Evolutionary conservation across 139 green algal species (phyloP).

Genomic region (Chlamydomonas sphaeroides): DNA sequence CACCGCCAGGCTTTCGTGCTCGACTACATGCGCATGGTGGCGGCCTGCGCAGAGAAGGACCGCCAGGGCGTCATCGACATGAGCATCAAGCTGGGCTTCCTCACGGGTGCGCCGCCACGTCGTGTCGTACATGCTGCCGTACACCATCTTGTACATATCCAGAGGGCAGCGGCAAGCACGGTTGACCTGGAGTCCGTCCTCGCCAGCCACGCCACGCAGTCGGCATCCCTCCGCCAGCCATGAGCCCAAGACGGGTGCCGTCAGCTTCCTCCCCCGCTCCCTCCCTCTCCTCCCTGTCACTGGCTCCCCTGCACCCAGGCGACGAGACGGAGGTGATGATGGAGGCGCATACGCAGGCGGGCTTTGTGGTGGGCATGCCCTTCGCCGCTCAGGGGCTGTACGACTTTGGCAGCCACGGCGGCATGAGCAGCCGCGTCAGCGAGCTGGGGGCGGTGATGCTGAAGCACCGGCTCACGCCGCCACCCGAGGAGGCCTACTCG

Average conservation of each 20-base stretch:
- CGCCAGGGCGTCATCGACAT: constrained; percentile 70
- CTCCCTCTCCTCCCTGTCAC: too few species aligned
- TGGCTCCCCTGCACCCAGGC: constrained; percentile 53
- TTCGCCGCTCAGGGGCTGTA: constrained; percentile 80
- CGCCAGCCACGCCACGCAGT: too few species aligned
- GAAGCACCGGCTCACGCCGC: constrained; percentile 90
- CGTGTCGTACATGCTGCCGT: too few species aligned
- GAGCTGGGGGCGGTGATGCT: constrained; percentile 90
- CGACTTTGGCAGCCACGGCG: constrained; percentile 82
- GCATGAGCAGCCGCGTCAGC: constrained; percentile 70
- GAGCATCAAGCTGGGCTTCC: constrained; percentile 88
- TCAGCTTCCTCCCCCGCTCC: not conserved
- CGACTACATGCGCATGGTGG: constrained; percentile 95
- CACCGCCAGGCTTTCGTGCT: constrained; percentile 77
- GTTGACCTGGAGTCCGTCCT: too few species aligned
- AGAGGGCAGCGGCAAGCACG: too few species aligned
- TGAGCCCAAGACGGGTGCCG: too few species aligned
- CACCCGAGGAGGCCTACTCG: constrained; percentile 94
- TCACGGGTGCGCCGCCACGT: constrained; percentile 82
- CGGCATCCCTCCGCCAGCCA: too few species aligned
- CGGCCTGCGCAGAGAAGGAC: constrained; percentile 86
- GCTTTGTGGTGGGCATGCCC: constrained; percentile 89
- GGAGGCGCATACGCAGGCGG: constrained; percentile 92
- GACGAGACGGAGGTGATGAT: constrained; percentile 89
- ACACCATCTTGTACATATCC: too few species aligned